Conservation (phyloP, 768 basidiomycete genomes). For the Leccinum rimulosum region DNA sequence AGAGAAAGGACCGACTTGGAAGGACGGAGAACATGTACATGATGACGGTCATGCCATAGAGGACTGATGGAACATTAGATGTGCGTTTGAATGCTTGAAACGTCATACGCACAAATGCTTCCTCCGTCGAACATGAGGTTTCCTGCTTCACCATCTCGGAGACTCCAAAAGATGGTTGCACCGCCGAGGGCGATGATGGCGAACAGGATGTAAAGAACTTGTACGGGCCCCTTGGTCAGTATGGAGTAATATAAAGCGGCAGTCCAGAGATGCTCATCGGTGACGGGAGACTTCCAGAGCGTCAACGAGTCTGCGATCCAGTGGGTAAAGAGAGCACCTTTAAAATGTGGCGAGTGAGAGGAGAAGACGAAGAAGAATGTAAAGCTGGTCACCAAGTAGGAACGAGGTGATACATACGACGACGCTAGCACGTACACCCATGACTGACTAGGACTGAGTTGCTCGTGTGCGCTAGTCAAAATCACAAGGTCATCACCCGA, state of each 20-base stretch:
- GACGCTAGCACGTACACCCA: conserved; percentile 72
- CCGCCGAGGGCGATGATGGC: conserved; percentile 58
- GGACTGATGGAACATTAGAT: conserved; percentile 46
- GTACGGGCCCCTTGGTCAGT: conserved; percentile 60
- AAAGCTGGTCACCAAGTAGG: conserved; percentile 56
- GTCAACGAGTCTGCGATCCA: conserved; percentile 94
- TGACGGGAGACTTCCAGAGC: conserved; percentile 84
- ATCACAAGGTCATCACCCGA: conserved; percentile 17
- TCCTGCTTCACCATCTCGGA: conserved; percentile 72
- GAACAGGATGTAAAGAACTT: conserved; percentile 56
- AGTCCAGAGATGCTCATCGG: conserved; percentile 81
- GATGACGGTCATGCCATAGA: conserved; percentile 67
- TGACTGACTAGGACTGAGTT: conserved; percentile 24
- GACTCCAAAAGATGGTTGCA: conserved; percentile 71
- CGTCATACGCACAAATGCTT: conserved; percentile 67
- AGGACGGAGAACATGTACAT: conserved; percentile 78
- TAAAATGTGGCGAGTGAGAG: neutral
- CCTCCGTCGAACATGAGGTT: conserved; percentile 93
- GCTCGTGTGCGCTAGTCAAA: conserved; percentile 13
- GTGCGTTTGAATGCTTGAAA: neutral
- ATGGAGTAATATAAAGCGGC: conserved; percentile 82
- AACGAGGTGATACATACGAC: conserved; percentile 79
- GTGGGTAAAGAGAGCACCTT: conserved; percentile 81
- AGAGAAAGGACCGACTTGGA: conserved; percentile 55
- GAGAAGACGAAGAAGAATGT: neutral